Conservation (phyloP, 1,284 basidiomycete genomes). For the Cryptococcus sp. region DNA sequence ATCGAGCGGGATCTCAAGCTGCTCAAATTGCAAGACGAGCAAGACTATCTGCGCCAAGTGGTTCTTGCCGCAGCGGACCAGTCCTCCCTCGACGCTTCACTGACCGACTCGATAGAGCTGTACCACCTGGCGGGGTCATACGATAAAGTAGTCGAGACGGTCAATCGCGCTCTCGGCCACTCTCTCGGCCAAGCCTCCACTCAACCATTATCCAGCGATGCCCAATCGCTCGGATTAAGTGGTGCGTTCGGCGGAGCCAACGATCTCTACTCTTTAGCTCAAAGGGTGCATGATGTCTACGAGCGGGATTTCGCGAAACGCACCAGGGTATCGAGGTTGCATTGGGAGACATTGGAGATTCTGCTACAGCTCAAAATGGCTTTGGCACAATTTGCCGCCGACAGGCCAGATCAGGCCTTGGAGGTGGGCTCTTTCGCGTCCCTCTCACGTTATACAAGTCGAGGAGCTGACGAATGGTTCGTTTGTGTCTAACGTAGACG, state of each 20-base stretch:
- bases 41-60: slow-evolving; percentile 79
- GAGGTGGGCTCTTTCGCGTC: slow-evolving; percentile 63
- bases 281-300: slow-evolving; percentile 83
- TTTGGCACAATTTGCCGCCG: slow-evolving; percentile 71
- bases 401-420: slow-evolving; percentile 74
- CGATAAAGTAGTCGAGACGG: slow-evolving; percentile 79
- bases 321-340: slow-evolving; percentile 74
- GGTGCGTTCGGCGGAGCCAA: slow-evolving; percentile 48
- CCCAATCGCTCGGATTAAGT: slow-evolving; percentile 23
- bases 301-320: slow-evolving; percentile 74
- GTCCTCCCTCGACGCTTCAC: slow-evolving; percentile 67
- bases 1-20: slow-evolving; percentile 81
- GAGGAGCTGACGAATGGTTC: neutral
- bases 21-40: slow-evolving; percentile 69
- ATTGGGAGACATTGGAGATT: slow-evolving; percentile 63
- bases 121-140: slow-evolving; percentile 95
- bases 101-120: slow-evolving; percentile 88
- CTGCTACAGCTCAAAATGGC: slow-evolving; percentile 82
- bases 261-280: slow-evolving; percentile 74
- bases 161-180: slow-evolving; percentile 87
- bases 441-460: neutral
- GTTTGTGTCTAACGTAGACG: slow-evolving; percentile 57
- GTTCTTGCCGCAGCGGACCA: slow-evolving; percentile 77
- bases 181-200: slow-evolving; percentile 66
- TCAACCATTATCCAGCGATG: slow-evolving; percentile 17